Evolutionary conservation across 345 rosid genomes (phyloP).

Genomic region (Murraya paniculata): DNA sequence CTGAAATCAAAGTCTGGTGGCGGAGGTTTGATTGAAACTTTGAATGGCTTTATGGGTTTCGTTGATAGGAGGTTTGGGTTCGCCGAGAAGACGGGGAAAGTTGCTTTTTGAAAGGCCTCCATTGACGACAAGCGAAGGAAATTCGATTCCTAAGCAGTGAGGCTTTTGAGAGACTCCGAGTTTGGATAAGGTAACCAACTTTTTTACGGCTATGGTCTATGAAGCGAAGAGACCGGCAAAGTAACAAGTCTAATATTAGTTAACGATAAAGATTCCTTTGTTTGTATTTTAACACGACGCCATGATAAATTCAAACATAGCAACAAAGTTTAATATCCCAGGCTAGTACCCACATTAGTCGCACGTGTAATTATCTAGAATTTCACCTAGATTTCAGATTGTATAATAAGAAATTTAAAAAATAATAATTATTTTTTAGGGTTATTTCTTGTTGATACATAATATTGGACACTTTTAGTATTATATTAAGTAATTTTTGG

Average conservation of each 20-base stretch:
- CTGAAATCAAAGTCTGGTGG: constrained; percentile 79
- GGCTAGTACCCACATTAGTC: no score
- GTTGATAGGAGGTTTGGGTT: constrained; percentile 19
- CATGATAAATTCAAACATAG: no score
- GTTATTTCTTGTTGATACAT: no score
- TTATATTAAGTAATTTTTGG: no score
- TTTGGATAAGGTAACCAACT: constrained; percentile 22
- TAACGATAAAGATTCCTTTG: no score
- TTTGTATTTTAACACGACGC: no score
- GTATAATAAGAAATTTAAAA: no score
- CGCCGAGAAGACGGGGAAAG: constrained; percentile 39
- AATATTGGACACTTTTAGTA: no score
- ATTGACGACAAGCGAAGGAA: constrained; percentile 25
- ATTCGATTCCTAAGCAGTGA: background rate
- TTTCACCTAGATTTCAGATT: no score
- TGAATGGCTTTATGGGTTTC: constrained; percentile 33
- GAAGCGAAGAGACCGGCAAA: background rate
- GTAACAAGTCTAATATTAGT: background rate
- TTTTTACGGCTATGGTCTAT: constrained; percentile 4
- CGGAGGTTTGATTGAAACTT: constrained; percentile 58
- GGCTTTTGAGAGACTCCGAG: background rate
- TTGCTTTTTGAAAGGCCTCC: constrained; percentile 44
- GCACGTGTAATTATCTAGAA: no score
- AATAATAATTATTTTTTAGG: no score
- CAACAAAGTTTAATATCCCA: no score